Percentiles rank a stretch among this genome's conserved stretches.
Evolutionary conservation across 2,329 filamentous ascomycete genomes (phyloP).

Genomic region (Diaporthe sp.): DNA sequence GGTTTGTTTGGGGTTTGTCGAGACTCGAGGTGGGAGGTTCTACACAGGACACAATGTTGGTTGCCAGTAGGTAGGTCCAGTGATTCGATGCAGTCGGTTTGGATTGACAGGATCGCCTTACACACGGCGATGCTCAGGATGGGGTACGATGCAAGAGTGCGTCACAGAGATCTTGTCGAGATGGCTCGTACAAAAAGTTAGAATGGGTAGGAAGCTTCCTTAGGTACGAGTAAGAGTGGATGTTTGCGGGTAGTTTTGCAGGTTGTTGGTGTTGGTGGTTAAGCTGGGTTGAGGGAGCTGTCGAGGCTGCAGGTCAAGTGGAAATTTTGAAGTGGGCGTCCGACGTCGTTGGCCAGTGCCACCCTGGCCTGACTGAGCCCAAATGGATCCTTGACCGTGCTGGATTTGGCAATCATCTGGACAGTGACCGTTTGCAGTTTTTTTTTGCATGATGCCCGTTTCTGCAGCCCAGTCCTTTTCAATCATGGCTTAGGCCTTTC

Average conservation of each 20-base stretch:
- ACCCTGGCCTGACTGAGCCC: slow-evolving; percentile 20
- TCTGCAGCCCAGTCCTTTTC: neutral
- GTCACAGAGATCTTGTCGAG: neutral
- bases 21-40: slow-evolving; percentile 6
- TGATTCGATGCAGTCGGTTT: neutral
- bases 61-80: neutral
- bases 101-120: slow-evolving; percentile 11
- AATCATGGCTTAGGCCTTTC: neutral
- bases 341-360: slow-evolving; percentile 33
- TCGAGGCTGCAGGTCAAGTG: slow-evolving; percentile 62
- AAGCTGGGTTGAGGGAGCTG: slow-evolving; percentile 24
- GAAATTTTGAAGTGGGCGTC: slow-evolving; percentile 37
- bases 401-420: neutral
- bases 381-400: neutral
- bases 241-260: slow-evolving; percentile 22
- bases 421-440: slow-evolving; percentile 14
- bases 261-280: slow-evolving; percentile 30
- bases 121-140: neutral
- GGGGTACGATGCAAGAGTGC: neutral
- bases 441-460: neutral
- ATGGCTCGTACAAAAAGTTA: slow-evolving; percentile 8
- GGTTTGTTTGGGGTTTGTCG: neutral
- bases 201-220: slow-evolving; percentile 5
- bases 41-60: slow-evolving; percentile 10
- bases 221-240: slow-evolving; percentile 25